phyloP scores from a whole-genome alignment of 2,329 filamentous ascomycete genomes.

The Trichoderma citrinoviride region DNA sequence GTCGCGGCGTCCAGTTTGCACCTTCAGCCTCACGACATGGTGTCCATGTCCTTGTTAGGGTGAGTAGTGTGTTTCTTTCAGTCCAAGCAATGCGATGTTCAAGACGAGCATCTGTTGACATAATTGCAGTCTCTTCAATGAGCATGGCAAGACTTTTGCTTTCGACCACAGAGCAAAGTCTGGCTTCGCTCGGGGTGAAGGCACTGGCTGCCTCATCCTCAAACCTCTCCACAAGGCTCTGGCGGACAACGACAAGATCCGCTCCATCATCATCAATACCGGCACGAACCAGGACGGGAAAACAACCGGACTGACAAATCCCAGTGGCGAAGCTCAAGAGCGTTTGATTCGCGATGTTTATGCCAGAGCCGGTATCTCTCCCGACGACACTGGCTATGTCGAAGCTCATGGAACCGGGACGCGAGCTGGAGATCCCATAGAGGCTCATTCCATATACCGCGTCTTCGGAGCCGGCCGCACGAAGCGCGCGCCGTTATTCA shows the following conservation, averaged over 20 bases:
- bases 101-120: neutral
- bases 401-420: slow-evolving; percentile 59
- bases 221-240: slow-evolving; percentile 57
- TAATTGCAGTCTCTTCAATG: slow-evolving; percentile 40
- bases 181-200: slow-evolving; percentile 63
- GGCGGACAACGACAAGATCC: slow-evolving; percentile 53
- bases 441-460: slow-evolving; percentile 47
- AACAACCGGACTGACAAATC: slow-evolving; percentile 50
- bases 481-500: slow-evolving; percentile 42
- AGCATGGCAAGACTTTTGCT: slow-evolving; percentile 51
- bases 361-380: slow-evolving; percentile 29
- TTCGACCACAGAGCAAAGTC: slow-evolving; percentile 30
- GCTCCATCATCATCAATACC: slow-evolving; percentile 50
- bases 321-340: slow-evolving; percentile 49
- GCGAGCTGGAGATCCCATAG: slow-evolving; percentile 54
- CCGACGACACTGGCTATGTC: slow-evolving; percentile 35
- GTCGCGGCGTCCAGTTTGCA: slow-evolving; percentile 49
- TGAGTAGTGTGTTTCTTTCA: slow-evolving; percentile 13
- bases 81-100: neutral
- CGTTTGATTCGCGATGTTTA: slow-evolving; percentile 41
- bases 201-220: slow-evolving; percentile 53
- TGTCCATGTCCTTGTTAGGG: slow-evolving; percentile 35
- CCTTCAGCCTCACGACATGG: slow-evolving; percentile 42
- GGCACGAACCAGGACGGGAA: slow-evolving; percentile 57
- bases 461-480: slow-evolving; percentile 43